Evolutionary conservation across 495 filamentous ascomycete genomes (phyloP), one percentile per base, ranked within the genome.

Genomic region (Podospora pseudopauciseta): DNA sequence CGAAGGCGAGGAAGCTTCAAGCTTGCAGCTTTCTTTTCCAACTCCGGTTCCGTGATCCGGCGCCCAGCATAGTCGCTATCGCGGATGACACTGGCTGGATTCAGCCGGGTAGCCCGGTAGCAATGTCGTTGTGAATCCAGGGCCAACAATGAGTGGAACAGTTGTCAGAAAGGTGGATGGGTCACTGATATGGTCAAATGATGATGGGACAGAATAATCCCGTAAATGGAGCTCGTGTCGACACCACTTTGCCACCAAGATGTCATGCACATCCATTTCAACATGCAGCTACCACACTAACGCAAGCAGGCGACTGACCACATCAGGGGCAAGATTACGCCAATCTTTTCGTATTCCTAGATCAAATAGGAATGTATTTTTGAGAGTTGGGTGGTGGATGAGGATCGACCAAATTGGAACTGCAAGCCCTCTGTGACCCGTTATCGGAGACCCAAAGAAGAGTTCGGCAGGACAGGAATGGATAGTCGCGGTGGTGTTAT

Each of bases 171-270:
- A 89, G 1, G 69, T 80, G 0, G 79, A 77, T 3, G 82, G 79
- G 63, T 90, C 82, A 13, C 87, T 88, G 9, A 78, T 79, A 71
- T 90, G 89, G 70, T 90, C 88, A 68, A 85, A 72, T 91, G 89
- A 63, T 75, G 74, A 67, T 89, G 86, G 32, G 83, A 86, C 83
- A 85, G 87, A 59, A 90, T 80, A 44, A 90, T 79, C 15, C 78
- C 84, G n/a, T 87, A 82, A 59, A 91, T 84, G 26, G 73, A 73
- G 13, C 71, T 72, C 0, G 78, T 72, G 26, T 84, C 75, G 11
- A 86, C 71, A 6, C 80, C 83, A 59, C 19, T 82, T 68, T 16
- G 82, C 81, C 5, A 79, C 65, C 1, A 89, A 71, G 49, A 86
- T 81, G 19, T 87, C 85, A 16, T 71, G 72, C 0, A 89, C 81